Evolutionary conservation across 495 filamentous ascomycete species (phyloP).

Genomic region (Polyplosphaeria fusca): DNA sequence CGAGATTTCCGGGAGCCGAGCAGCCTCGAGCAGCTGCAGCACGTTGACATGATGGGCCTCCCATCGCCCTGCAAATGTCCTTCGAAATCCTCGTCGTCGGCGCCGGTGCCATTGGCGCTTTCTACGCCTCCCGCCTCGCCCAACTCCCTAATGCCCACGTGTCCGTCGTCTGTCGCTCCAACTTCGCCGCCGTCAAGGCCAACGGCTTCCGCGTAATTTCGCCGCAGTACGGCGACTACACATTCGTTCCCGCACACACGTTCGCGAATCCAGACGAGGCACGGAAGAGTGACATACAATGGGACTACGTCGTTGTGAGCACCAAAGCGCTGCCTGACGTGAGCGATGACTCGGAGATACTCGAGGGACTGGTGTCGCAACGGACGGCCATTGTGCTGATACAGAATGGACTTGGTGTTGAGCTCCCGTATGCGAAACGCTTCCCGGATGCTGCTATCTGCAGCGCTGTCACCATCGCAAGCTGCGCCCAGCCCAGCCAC

Average conservation of each 20-base stretch:
- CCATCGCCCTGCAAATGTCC: too few relatives aligned
- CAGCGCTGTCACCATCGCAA: constrained; percentile 58
- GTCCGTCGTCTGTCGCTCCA: constrained; percentile 54
- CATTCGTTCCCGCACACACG: constrained; percentile 48
- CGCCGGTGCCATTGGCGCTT: constrained; percentile 58
- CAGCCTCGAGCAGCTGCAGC: too few relatives aligned
- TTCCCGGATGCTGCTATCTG: constrained; percentile 57
- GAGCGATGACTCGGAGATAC: constrained; percentile 40
- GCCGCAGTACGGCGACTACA: constrained; percentile 54
- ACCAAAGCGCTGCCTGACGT: constrained; percentile 43
- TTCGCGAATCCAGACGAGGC: constrained; percentile 43
- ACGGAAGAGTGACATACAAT: constrained; percentile 22
- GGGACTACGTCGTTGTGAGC: constrained; percentile 41
- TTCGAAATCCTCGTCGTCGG: constrained; percentile 56
- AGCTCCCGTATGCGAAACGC: constrained; percentile 56
- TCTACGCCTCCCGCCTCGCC: constrained; percentile 57
- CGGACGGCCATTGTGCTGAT: constrained; percentile 56
- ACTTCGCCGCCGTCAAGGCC: constrained; percentile 50
- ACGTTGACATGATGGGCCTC: too few relatives aligned
- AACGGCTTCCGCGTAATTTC: constrained; percentile 51
- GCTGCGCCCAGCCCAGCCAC: constrained; percentile 49
- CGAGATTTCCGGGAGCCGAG: too few relatives aligned
- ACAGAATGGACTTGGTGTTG: constrained; percentile 70
- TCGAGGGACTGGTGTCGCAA: constrained; percentile 37
- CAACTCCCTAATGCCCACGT: constrained; percentile 41